Evolutionary conservation across 2,329 filamentous ascomycete species (phyloP).

Genomic region (Ascochyta clinopodiicola): DNA sequence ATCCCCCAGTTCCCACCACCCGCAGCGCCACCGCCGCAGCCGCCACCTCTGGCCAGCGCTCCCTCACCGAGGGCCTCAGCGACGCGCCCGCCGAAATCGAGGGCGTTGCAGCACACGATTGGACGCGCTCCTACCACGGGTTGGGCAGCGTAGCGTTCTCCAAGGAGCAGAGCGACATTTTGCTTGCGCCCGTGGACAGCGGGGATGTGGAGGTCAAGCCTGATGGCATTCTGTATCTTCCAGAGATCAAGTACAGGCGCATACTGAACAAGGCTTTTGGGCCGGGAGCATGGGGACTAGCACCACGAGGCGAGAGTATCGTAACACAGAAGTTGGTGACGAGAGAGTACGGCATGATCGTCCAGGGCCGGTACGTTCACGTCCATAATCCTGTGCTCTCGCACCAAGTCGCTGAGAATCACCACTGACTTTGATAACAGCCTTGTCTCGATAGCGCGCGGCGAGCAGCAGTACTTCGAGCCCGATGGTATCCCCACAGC

Average conservation of each 20-base stretch:
- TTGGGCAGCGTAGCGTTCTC: constrained; percentile 75
- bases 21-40: constrained; percentile 38
- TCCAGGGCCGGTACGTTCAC: constrained; percentile 75
- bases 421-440: constrained; percentile 54
- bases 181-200: constrained; percentile 70
- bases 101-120: constrained; percentile 70
- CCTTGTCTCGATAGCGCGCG: constrained; percentile 88
- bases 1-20: constrained; percentile 43
- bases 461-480: constrained; percentile 92
- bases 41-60: constrained; percentile 40
- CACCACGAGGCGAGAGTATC: constrained; percentile 82
- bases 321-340: constrained; percentile 83
- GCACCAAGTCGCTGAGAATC: not conserved
- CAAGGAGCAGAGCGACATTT: constrained; percentile 69
- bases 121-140: constrained; percentile 83
- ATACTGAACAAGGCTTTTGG: constrained; percentile 92
- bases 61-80: constrained; percentile 57
- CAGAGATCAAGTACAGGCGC: constrained; percentile 96
- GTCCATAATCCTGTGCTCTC: not conserved
- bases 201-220: constrained; percentile 96
- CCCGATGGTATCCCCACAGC: constrained; percentile 91
- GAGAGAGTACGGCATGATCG: constrained; percentile 90
- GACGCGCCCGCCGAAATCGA: constrained; percentile 58
- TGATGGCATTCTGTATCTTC: constrained; percentile 93
- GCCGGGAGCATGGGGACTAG: constrained; percentile 93